Conservation (phyloP, 148 eudicot species). For the Rhododendron vialii region DNA sequence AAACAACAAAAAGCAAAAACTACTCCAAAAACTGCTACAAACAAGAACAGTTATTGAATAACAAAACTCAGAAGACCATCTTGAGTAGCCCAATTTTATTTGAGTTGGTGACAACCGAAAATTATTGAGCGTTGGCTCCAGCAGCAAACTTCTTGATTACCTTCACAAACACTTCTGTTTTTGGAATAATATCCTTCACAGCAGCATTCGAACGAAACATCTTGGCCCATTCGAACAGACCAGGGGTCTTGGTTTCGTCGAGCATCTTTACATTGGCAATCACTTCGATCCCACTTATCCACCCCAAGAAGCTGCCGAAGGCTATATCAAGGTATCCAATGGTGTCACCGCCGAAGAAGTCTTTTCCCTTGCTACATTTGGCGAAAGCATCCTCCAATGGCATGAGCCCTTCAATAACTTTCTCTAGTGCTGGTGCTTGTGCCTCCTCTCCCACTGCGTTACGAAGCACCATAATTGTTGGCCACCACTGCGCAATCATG, state of each 20-base stretch:
- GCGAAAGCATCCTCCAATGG: slow-evolving; percentile 28
- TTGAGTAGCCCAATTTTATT: not conserved
- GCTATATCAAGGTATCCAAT: slow-evolving; percentile 39
- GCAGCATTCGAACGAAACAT: slow-evolving; percentile 24
- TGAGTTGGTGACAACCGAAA: not conserved
- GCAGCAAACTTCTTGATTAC: not conserved
- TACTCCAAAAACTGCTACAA: no score
- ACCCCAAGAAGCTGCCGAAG: slow-evolving; percentile 28
- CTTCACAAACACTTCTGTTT: slow-evolving; percentile 19
- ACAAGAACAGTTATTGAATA: no score
- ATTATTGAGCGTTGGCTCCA: not conserved
- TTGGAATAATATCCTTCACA: slow-evolving; percentile 22
- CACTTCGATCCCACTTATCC: slow-evolving; percentile 17
- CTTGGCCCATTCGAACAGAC: slow-evolving; percentile 29
- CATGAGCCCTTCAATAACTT: slow-evolving; percentile 7
- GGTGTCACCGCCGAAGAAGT: slow-evolving; percentile 17
- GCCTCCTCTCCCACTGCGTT: not conserved
- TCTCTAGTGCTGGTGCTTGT: not conserved
- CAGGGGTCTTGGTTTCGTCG: slow-evolving; percentile 25
- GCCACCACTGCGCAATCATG: slow-evolving; percentile 16
- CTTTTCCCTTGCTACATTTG: slow-evolving; percentile 28
- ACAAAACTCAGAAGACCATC: not conserved
- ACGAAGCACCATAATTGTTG: not conserved
- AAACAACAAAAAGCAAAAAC: no score
- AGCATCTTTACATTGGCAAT: slow-evolving; percentile 6